Percentiles rank a stretch among this genome's conserved stretches.
Conservation (phyloP, 2,329 filamentous ascomycete species). For the Ilyonectria mors-panacis region DNA sequence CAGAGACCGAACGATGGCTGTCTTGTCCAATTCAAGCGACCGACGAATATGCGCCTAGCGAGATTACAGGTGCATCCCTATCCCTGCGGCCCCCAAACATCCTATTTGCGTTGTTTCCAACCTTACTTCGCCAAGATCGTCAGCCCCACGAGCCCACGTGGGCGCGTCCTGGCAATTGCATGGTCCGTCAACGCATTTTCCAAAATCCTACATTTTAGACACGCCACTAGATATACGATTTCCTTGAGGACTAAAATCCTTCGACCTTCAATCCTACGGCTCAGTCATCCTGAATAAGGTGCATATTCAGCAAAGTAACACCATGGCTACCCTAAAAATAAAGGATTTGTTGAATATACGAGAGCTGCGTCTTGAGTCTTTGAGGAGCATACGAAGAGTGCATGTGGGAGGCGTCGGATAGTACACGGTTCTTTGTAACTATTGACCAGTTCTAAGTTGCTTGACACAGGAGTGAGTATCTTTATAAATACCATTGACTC, state of each 20-base stretch:
- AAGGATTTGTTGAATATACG: not conserved
- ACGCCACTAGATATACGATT: not conserved
- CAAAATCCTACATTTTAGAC: not conserved
- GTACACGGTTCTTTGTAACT: not conserved
- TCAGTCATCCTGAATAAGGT: constrained; percentile 3
- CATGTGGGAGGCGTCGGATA: not conserved
- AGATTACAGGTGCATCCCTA: not conserved
- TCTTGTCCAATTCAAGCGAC: not conserved
- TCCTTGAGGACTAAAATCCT: not conserved
- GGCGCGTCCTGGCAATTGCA: not conserved
- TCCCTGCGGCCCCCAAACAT: not conserved
- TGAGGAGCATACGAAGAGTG: not conserved
- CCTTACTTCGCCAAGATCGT: not conserved
- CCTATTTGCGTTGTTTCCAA: not conserved
- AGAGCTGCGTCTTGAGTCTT: not conserved
- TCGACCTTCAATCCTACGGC: not conserved
- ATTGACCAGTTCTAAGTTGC: not conserved
- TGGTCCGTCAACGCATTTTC: not conserved
- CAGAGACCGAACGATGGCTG: not conserved
- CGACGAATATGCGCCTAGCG: not conserved
- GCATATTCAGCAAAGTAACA: not conserved
- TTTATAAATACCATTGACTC: not conserved
- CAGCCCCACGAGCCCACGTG: constrained; percentile 4
- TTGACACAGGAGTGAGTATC: not conserved
- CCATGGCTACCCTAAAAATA: not conserved